Evolutionary conservation across 2,329 filamentous ascomycete species (phyloP), one percentile per base, ranked within the genome.

Genomic region (Pseudovirgaria hyperparasitica): DNA sequence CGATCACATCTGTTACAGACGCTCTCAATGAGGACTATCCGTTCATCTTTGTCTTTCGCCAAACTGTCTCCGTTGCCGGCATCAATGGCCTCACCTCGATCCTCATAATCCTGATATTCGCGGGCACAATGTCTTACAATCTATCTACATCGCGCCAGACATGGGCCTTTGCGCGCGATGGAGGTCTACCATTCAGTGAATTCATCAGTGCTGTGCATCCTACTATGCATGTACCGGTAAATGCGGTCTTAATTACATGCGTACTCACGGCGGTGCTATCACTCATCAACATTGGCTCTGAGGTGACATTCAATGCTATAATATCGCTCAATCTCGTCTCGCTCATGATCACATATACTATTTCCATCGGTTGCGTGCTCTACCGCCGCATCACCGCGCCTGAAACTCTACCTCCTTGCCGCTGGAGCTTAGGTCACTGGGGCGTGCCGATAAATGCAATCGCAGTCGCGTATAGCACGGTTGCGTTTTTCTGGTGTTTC

Each of bases 261-360:
- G 19, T 35, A 11, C 42, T 54, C 10, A 48, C 43, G 3, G 38
- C 46, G 12, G 32, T 55, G 23, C 42, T 58, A 10, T 43, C 45
- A n/a, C 48, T 48, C 25, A 58, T 58, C 48, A 58, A 58, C 33
- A 50, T 60, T 30, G 55, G 56, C 30, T 54, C 49, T 7, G 39
- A 42, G n/a, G 39, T 48, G 6, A 52, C 56, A 4, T 52, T 60
- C 38, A 54, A 55, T 34, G 50, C 49, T 19, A 52, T 61, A 32
- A 40, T 55, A 19, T 55, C 53, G 3, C 40, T 52, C 12, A 39
- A 38, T 8, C 41, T 39, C 16, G 37, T 36, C n/a, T 44, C 43
- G 1, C 35, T 50, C n/a, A 38, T 49, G 17, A 42, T 40, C 9
- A 48, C 48, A 7, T 51, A 51, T 31, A 40, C 44, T 19, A 35